Evolutionary conservation across 306 rosid genomes (phyloP), one percentile per base, ranked within the genome.

Genomic region (Alnus rubra): DNA sequence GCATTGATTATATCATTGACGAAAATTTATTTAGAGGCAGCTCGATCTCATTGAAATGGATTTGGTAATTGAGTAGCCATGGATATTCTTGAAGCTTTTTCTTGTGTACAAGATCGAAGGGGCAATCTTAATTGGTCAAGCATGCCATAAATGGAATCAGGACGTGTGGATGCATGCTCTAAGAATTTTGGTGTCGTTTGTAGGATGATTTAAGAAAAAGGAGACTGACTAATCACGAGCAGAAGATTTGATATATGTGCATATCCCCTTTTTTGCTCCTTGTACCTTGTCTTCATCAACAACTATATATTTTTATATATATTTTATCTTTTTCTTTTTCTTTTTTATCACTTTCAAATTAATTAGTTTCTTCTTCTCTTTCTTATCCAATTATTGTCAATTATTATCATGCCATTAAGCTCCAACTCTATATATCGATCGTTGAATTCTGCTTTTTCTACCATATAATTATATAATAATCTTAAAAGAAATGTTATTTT

Each of bases 231-330:
- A 81, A 80, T 82, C 73, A 65, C 77, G 69, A 79, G 64, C 56
- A 74, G 44, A 39, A 31, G 19, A 48, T 86, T 63, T 76, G 70
- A 75, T 82, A 82, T 79, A 76, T 69, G 69, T 54, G 80, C 89
- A 78, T 49, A 89, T 87, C 87, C 88, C 86, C 54, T 75, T 76
- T 83, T 86, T 81, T 50, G 55, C 88, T 88, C 82, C 67, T 73
- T 82, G 52, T 81, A 69, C 68, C 76, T 80, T 69, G 69, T 85
- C 82, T 73, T 79, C 74, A 78, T 81, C 88, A 73, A 82, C 82
- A 76, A 74, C 81, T 78, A 84, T 78, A 50, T 23, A 23, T 23
- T 23, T 23, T 23, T 23, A 79, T 78, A 60, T 78, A 60, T 23
- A 23, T 23, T 23, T 0, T 23, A 23, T 23, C 28, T 23, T n/a